phyloP scores from a whole-genome alignment of 768 basidiomycete genomes.

The Pleurotus pulmonarius region DNA sequence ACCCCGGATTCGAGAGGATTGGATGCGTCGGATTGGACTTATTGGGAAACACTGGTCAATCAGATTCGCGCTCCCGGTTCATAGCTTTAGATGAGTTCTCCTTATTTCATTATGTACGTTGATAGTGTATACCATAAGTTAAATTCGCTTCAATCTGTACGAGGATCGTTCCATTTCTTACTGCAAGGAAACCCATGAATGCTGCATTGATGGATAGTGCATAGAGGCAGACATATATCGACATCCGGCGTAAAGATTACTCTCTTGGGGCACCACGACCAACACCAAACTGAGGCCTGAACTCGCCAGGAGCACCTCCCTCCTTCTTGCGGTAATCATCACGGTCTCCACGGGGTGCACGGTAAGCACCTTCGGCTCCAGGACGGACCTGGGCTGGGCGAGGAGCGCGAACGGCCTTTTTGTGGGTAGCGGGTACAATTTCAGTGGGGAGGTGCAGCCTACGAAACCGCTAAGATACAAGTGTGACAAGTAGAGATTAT shows the following conservation, averaged over 20 bases:
- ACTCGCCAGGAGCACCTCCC: slow-evolving; percentile 83
- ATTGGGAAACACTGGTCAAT: slow-evolving; percentile 79
- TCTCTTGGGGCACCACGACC: slow-evolving; percentile 84
- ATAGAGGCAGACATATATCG: neutral
- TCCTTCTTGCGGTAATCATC: slow-evolving; percentile 95
- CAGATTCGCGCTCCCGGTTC: slow-evolving; percentile 32
- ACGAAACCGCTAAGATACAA: neutral
- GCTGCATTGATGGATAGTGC: neutral
- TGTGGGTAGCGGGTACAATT: slow-evolving; percentile 97
- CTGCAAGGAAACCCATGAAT: neutral
- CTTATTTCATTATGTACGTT: neutral
- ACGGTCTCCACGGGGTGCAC: slow-evolving; percentile 83
- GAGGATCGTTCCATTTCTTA: neutral
- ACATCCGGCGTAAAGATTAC: slow-evolving; percentile 27
- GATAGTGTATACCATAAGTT: slow-evolving; percentile 4
- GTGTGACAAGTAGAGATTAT: neutral
- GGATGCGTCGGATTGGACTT: slow-evolving; percentile 71
- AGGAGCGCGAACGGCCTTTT: slow-evolving; percentile 87
- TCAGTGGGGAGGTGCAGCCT: slow-evolving; percentile 94
- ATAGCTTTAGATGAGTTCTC: neutral
- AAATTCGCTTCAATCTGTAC: neutral
- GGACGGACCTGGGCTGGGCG: slow-evolving; percentile 75
- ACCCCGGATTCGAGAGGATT: slow-evolving; percentile 40
- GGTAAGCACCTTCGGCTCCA: slow-evolving; percentile 76
- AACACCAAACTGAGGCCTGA: slow-evolving; percentile 86